phyloP scores from a whole-genome alignment of 495 filamentous ascomycete species.

The Tricharina praecox region DNA sequence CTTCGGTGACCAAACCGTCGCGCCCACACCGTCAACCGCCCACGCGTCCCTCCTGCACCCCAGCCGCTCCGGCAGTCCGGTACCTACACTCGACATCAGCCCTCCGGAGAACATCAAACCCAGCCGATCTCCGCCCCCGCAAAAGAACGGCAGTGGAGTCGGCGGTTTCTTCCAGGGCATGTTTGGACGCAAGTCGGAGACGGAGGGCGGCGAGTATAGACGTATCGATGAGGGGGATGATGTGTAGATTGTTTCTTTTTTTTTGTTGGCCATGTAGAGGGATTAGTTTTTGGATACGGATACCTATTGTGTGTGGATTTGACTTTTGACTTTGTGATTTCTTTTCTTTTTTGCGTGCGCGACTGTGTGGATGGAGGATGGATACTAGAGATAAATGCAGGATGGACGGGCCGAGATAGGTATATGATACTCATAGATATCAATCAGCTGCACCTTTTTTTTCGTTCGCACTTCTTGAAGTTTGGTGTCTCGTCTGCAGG shows the following conservation, averaged over 20 bases:
- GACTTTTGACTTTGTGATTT: neutral
- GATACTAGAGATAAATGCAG: too few relatives aligned
- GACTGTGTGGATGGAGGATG: too few relatives aligned
- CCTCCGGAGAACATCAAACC: slow-evolving; percentile 37
- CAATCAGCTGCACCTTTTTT: too few relatives aligned
- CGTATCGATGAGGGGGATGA: slow-evolving; percentile 49
- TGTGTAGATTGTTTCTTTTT: slow-evolving; percentile 18
- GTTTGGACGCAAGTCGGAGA: slow-evolving; percentile 29
- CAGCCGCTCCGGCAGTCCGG: slow-evolving; percentile 40
- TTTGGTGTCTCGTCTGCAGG: too few relatives aligned
- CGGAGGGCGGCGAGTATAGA: slow-evolving; percentile 43
- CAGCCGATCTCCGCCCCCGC: slow-evolving; percentile 11
- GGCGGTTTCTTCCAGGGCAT: slow-evolving; percentile 37
- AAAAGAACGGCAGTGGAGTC: slow-evolving; percentile 30
- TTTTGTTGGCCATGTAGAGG: too few relatives aligned
- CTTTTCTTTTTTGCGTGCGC: neutral
- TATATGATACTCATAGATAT: too few relatives aligned
- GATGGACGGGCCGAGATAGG: too few relatives aligned
- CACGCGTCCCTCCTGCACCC: slow-evolving; percentile 16
- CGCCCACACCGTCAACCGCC: slow-evolving; percentile 20
- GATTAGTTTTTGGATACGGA: neutral
- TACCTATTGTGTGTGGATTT: neutral
- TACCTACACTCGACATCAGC: slow-evolving; percentile 57
- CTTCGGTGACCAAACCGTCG: slow-evolving; percentile 26
- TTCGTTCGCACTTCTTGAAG: too few relatives aligned